A percentile compares a stretch with the other conserved stretches of the same genome.
Conservation (phyloP, 2,329 filamentous ascomycete genomes). For the Neoarthrinium moseri region DNA sequence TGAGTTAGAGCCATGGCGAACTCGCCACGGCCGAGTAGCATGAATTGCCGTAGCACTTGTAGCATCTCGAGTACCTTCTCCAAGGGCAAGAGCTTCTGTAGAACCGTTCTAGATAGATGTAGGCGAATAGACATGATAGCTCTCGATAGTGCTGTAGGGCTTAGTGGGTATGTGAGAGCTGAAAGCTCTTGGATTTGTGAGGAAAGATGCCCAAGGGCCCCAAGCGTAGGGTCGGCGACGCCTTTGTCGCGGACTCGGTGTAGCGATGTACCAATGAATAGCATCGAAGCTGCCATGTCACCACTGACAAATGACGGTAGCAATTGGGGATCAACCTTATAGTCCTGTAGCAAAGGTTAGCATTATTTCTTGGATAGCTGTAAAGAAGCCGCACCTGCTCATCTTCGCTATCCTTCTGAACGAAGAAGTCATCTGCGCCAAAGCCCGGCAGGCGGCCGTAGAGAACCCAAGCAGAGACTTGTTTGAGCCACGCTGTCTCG, state of each 20-base stretch:
- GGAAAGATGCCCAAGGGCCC: conserved; percentile 61
- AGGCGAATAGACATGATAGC: conserved; percentile 75
- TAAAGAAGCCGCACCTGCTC: conserved; percentile 33
- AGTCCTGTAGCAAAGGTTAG: conserved; percentile 44
- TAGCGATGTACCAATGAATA: conserved; percentile 87
- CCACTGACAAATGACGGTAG: conserved; percentile 78
- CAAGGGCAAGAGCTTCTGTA: conserved; percentile 79
- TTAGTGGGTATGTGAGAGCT: conserved; percentile 70
- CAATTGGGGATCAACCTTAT: conserved; percentile 55
- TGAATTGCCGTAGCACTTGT: conserved; percentile 78
- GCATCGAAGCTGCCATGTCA: conserved; percentile 74
- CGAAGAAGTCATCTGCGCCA: conserved; percentile 84
- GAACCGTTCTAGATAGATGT: conserved; percentile 78
- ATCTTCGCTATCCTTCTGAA: conserved; percentile 50
- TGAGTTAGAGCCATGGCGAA: conserved; percentile 85
- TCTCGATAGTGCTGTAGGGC: conserved; percentile 65
- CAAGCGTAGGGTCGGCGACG: conserved; percentile 40
- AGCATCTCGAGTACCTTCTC: conserved; percentile 75
- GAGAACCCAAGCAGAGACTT: conserved; percentile 85
- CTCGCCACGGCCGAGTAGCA: conserved; percentile 83
- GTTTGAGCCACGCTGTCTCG: conserved; percentile 88
- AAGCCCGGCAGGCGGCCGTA: conserved; percentile 81
- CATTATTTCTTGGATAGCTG: not conserved
- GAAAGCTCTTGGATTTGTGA: conserved; percentile 70
- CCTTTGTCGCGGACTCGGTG: conserved; percentile 72